Conservation (phyloP, 106 monocot species). For the Xerophyta viscosa region DNA sequence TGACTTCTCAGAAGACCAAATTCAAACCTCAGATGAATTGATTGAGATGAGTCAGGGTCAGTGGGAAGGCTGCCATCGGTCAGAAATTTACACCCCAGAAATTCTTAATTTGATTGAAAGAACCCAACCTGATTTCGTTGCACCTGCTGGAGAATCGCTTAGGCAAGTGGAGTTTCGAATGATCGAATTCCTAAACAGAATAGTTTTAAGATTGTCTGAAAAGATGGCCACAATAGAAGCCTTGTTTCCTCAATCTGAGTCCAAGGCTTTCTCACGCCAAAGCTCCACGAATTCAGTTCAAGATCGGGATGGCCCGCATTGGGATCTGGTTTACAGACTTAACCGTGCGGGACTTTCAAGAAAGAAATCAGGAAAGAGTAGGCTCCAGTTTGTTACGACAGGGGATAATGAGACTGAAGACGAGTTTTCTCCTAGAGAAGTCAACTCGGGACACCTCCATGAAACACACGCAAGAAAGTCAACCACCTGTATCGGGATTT, state of each 20-base stretch:
- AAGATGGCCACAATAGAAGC: slow-evolving; percentile 27
- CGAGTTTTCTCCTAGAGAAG: slow-evolving; percentile 52
- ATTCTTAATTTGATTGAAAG: slow-evolving; percentile 44
- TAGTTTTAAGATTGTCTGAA: slow-evolving; percentile 52
- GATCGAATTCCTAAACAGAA: slow-evolving; percentile 59
- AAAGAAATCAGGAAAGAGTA: slow-evolving; percentile 92
- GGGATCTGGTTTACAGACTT: slow-evolving; percentile 50
- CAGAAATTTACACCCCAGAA: slow-evolving; percentile 63
- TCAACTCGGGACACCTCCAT: slow-evolving; percentile 4
- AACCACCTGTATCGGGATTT: slow-evolving; percentile 50
- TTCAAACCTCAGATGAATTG: slow-evolving; percentile 46
- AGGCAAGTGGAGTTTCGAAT: slow-evolving; percentile 67
- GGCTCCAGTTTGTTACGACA: slow-evolving; percentile 79
- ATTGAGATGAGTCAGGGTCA: slow-evolving; percentile 74
- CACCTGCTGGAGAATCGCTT: slow-evolving; percentile 74
- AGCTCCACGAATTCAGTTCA: slow-evolving; percentile 53
- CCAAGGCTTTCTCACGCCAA: slow-evolving; percentile 41
- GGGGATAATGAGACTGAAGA: slow-evolving; percentile 79
- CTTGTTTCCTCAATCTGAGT: slow-evolving; percentile 40
- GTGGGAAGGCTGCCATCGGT: slow-evolving; percentile 62
- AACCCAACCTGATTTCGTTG: slow-evolving; percentile 51
- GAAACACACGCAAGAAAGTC: slow-evolving; percentile 22
- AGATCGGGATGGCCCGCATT: slow-evolving; percentile 46
- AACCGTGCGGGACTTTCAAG: slow-evolving; percentile 46
- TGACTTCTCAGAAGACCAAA: slow-evolving; percentile 52